Conservation (phyloP, 129 eudicot genomes). For the Flaveria bidentis region DNA sequence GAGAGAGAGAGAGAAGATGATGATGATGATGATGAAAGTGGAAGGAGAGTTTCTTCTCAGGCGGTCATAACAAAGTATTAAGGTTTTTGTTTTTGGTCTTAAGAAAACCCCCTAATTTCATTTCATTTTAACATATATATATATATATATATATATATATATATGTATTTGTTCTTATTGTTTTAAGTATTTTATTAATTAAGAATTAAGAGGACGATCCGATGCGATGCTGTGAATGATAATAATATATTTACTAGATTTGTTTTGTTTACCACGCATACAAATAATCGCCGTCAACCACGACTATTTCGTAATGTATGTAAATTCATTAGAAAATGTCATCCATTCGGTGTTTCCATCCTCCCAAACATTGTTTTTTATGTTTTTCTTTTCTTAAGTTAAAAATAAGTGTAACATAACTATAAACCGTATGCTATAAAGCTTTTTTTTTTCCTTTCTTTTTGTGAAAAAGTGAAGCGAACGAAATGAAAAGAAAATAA, state of each 20-base stretch:
- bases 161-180: slow-evolving; percentile 9
- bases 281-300: background rate
- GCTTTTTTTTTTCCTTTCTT: too few species aligned
- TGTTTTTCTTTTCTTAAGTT: too few species aligned
- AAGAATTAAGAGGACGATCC: too few species aligned
- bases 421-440: too few species aligned
- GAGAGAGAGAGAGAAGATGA: too few species aligned
- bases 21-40: slow-evolving; percentile 10
- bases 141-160: background rate
- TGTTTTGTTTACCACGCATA: background rate
- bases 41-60: slow-evolving; percentile 39
- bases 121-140: too few species aligned
- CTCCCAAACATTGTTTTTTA: too few species aligned
- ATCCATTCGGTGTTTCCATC: background rate
- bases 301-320: slow-evolving; percentile 4
- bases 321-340: background rate
- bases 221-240: too few species aligned
- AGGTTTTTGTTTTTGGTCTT: background rate
- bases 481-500: too few species aligned
- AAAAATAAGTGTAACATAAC: too few species aligned
- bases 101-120: slow-evolving; percentile 4
- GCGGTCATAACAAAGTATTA: slow-evolving; percentile 41
- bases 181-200: slow-evolving; percentile 5
- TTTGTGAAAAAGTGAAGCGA: too few species aligned
- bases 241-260: background rate